Evolutionary conservation across 768 basidiomycete genomes (phyloP).

Genomic region (Cyclocybe cylindracea): DNA sequence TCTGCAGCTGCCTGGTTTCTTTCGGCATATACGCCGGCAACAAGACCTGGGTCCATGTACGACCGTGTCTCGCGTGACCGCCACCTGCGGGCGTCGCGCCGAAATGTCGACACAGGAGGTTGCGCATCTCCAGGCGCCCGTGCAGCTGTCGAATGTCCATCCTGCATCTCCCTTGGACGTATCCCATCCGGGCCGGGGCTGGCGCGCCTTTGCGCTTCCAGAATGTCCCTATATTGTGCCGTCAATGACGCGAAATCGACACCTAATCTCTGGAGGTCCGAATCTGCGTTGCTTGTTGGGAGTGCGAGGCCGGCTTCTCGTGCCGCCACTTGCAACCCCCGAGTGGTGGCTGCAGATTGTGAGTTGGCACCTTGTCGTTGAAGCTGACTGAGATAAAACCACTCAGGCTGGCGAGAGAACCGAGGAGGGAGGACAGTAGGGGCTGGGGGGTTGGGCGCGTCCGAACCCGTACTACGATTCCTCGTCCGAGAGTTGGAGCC

Average conservation of each 20-base stretch:
- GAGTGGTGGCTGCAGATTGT: slow-evolving; percentile 20
- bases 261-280: background rate
- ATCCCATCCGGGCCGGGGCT: background rate
- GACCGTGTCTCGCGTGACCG: background rate
- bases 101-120: background rate
- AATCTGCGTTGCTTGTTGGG: slow-evolving; percentile 5
- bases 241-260: background rate
- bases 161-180: too few relatives aligned
- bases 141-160: too few relatives aligned
- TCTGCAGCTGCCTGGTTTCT: too few relatives aligned
- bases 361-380: slow-evolving; percentile 1
- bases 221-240: background rate
- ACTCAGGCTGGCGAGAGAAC: slow-evolving; percentile 9
- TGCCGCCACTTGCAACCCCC: slow-evolving; percentile 24
- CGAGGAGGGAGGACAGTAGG: slow-evolving; percentile 12
- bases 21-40: background rate
- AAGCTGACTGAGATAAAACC: slow-evolving; percentile 2
- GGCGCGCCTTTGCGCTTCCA: background rate
- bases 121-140: too few relatives aligned
- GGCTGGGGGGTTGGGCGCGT: background rate
- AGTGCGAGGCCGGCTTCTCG: slow-evolving; percentile 15
- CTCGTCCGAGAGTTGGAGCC: background rate
- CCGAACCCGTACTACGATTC: too few relatives aligned
- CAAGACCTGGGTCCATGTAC: background rate
- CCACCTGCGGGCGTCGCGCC: slow-evolving; percentile 3